These are phyloP conservation scores for Mrakiaceae sp. DNA, from an alignment of 1,284 basidiomycete genomes.

Conservation along the genomic window DNA sequence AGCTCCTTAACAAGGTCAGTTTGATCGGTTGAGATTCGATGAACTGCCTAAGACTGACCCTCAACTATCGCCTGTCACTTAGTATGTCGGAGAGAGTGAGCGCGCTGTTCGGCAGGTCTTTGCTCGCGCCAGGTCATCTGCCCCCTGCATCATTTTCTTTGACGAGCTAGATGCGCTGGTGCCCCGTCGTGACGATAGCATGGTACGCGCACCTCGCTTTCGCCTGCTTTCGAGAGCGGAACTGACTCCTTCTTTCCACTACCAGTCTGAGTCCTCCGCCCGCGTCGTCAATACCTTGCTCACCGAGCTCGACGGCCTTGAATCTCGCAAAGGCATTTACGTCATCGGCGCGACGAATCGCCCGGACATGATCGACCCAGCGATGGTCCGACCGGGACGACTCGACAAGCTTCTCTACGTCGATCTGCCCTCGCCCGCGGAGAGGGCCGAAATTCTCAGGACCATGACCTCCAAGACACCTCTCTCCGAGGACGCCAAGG, in stretches of 20 bases:
- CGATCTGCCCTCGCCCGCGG: slow-evolving; percentile 65
- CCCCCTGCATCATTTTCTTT: slow-evolving; percentile 99
- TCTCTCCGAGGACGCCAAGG: slow-evolving; percentile 37
- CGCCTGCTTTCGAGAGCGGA: background rate
- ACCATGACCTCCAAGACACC: slow-evolving; percentile 65
- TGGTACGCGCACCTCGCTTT: slow-evolving; percentile 44
- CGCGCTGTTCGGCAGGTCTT: slow-evolving; percentile 91
- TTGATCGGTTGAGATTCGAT: background rate
- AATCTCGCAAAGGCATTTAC: slow-evolving; percentile 79
- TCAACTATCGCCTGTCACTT: slow-evolving; percentile 4
- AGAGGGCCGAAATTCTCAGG: slow-evolving; percentile 74
- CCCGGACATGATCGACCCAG: slow-evolving; percentile 98
- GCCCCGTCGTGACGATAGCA: slow-evolving; percentile 77
- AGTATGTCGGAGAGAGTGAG: slow-evolving; percentile 98
- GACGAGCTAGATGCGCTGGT: slow-evolving; percentile 96
- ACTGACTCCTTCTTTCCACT: background rate
- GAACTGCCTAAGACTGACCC: background rate
- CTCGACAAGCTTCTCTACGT: slow-evolving; percentile 95
- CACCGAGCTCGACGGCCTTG: slow-evolving; percentile 90
- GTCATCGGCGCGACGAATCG: slow-evolving; percentile 95
- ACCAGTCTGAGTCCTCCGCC: slow-evolving; percentile 83
- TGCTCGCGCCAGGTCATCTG: slow-evolving; percentile 94
- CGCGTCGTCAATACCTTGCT: slow-evolving; percentile 96
- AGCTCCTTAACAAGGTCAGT: slow-evolving; percentile 82
- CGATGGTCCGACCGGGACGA: slow-evolving; percentile 92